Conservation (phyloP, 345 rosid genomes). For the Bruguiera parviflora region DNA sequence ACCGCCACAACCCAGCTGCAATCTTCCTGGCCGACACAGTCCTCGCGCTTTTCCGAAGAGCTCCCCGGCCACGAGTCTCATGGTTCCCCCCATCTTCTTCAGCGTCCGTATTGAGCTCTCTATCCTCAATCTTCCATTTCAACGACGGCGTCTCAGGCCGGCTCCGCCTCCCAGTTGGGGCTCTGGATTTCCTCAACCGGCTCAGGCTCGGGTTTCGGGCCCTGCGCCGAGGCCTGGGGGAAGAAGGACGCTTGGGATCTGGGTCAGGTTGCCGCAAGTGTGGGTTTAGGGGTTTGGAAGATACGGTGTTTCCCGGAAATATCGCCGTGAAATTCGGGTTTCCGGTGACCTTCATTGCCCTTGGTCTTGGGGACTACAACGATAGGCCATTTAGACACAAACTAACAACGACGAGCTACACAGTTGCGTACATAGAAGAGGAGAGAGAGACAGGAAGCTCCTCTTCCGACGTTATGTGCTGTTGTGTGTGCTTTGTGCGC, state of each 20-base stretch:
- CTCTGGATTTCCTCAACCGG: conserved; percentile 47
- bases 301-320: conserved; percentile 23
- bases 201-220: conserved; percentile 46
- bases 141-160: conserved; percentile 72
- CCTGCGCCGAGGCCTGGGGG: conserved; percentile 38
- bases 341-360: conserved; percentile 68
- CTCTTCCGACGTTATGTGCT: neutral
- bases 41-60: conserved; percentile 31
- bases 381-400: conserved; percentile 23
- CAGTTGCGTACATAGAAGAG: neutral
- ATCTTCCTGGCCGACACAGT: conserved; percentile 80
- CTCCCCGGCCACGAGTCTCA: conserved; percentile 20
- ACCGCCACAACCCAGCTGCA: conserved; percentile 83
- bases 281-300: conserved; percentile 22
- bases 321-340: conserved; percentile 45
- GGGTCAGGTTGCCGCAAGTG: conserved; percentile 16
- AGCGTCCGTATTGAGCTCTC: conserved; percentile 25
- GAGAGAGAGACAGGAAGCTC: conserved; percentile 1
- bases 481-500: neutral
- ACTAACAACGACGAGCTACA: neutral
- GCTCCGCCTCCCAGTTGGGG: conserved; percentile 35
- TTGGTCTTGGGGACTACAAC: neutral
- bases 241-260: conserved; percentile 50
- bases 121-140: conserved; percentile 74
- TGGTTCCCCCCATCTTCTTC: conserved; percentile 33